Base-by-base conservation (phyloP, 2,329 filamentous ascomycete species). In the Neobulgaria alba region DNA sequence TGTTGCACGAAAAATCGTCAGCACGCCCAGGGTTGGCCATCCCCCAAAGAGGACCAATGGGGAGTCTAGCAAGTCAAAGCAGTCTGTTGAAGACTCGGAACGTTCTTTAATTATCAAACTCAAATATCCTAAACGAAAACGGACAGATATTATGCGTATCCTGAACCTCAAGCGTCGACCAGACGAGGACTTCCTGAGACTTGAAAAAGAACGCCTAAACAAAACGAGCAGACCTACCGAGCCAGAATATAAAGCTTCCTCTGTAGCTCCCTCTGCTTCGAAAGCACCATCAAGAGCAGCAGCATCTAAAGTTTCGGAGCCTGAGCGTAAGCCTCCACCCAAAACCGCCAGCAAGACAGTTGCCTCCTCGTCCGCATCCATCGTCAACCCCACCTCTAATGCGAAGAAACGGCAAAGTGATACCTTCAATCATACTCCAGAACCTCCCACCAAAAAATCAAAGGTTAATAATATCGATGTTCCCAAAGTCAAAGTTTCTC, bases 401-500 rank as follows among this genome's bases (percentile, higher is more conserved):
- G 30, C 49, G 3, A 53, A 48, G 37, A 60, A 59, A 39, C 51
- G 54, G 4, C 46, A 51, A 2, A 48, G 42, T 29, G 49, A 51
- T 9, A 36, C 42, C n/a, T 32, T 35, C 10, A 51, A 47, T 57
- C n/a, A n/a, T n/a, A 30, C 42, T 29, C 42, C 48, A 19, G 54
- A 56, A 19, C 54, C 57, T 4, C 38, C 56, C 14, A 40, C 46
- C 19, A 66, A 64, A 41, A 61, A 61, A 33, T 44, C 53, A 16
- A 68, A 63, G 46, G 53, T 53, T 31, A 57, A 56, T n/a, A 45
- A 38, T 21, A 35, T 57, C n/a, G 43, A 55, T n/a, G 36, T 53
- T n/a, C 30, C 50, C 5, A 66, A 63, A 43, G 55, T 56, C 16
- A 47, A 43, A 33, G 65, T 63, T 5, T 59, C 65, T 10, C 48